These are phyloP conservation scores for Pichia exigua DNA, from an alignment of 805 yeast species.

Conservation along the genomic window DNA sequence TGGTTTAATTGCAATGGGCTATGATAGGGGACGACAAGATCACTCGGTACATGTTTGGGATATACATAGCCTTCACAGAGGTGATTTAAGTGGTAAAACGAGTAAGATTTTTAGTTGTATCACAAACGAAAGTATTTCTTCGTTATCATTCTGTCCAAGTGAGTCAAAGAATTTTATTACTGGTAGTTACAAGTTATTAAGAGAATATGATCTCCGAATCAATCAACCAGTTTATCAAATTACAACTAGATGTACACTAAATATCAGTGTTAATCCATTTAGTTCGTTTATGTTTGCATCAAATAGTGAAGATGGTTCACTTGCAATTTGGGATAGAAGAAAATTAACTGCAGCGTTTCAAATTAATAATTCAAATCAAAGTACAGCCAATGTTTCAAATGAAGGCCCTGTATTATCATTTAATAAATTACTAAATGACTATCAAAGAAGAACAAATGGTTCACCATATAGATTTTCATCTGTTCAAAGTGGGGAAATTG, in stretches of 20 bases:
- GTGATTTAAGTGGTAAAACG: slow-evolving; percentile 43
- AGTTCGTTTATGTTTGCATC: slow-evolving; percentile 63
- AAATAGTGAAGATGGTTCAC: slow-evolving; percentile 73
- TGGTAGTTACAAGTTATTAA: slow-evolving; percentile 67
- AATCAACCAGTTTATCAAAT: slow-evolving; percentile 63
- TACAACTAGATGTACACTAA: slow-evolving; percentile 65
- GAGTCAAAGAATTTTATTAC: slow-evolving; percentile 49
- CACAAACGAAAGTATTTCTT: slow-evolving; percentile 66
- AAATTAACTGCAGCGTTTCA: slow-evolving; percentile 32
- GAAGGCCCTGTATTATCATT: slow-evolving; percentile 53
- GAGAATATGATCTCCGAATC: slow-evolving; percentile 69
- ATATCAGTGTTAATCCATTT: slow-evolving; percentile 62
- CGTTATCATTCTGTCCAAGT: slow-evolving; percentile 59
- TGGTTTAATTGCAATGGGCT: slow-evolving; percentile 67
- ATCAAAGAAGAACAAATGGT: slow-evolving; percentile 46
- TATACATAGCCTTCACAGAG: slow-evolving; percentile 27
- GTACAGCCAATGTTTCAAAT: slow-evolving; percentile 19
- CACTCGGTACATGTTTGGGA: slow-evolving; percentile 77
- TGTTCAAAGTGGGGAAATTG: slow-evolving; percentile 59
- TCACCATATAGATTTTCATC: slow-evolving; percentile 68
- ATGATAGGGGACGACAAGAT: slow-evolving; percentile 72
- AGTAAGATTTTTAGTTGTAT: slow-evolving; percentile 48
- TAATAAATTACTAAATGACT: slow-evolving; percentile 53
- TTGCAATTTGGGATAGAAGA: slow-evolving; percentile 77
- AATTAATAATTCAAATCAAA: slow-evolving; percentile 4